Base-by-base conservation (phyloP, 208 protist genomes). In the Trichomonas tenax region DNA sequence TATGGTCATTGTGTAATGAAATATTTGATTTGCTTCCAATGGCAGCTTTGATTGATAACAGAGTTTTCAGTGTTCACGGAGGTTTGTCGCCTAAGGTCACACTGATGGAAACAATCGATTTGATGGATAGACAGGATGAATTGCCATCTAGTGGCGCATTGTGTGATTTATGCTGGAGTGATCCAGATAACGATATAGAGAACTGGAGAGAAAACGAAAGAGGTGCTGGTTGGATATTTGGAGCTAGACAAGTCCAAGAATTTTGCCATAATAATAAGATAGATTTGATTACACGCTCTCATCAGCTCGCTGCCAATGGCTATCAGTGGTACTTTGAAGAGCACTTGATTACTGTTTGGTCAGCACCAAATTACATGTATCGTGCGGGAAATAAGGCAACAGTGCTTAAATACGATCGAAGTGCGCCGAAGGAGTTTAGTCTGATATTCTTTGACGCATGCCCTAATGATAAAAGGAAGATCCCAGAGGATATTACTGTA, bases 331-430 rank as follows among this genome's bases (percentile, higher is more conserved):
- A 98, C 97, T 98, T 98, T 40, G 96, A 98, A 23, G 41, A 97
- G 90, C 46, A 88, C 23, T 96, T 99, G 0, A 98, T 98, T n/a
- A 99, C 98, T 15, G 98, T 99, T 38, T 99, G 98, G 98, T 98
- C 98, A 1, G 98, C 98, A 14, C 98, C 98, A 58, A 99, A 99
- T 97, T 96, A 96, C 41, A 82, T 63, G 49, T 96, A 96, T 97
- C 97, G 98, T 72, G 99, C 98, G 97, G 99, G 99, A 51, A 99
- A 99, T 97, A 98, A 99, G 8, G 99, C 99, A 0, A 98, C 98
- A 0, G 99, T 99, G 84, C 97, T 99, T 44, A 98, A 99, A 96
- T 93, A 93, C 44, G 14, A 93, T 40, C 11, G 34, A 41, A 40
- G 34, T n/a, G 97, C 98, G 98, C 96, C 97, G 97, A 9, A 98